Base-by-base conservation (phyloP, 2,329 filamentous ascomycete genomes). In the Cercospora sp. region DNA sequence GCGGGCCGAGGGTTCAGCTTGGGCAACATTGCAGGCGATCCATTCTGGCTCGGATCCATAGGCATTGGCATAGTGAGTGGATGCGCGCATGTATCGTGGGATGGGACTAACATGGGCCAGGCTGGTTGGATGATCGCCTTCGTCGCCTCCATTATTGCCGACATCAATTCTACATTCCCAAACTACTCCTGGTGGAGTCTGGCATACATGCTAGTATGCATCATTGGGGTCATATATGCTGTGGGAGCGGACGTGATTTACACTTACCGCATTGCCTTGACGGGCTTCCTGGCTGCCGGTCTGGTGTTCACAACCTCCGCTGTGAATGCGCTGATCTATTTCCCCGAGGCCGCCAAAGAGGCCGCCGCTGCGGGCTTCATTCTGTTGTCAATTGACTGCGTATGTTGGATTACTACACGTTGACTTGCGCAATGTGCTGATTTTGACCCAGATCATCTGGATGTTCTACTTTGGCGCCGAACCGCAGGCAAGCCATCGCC, bases 381-480 rank as follows among this genome's bases (percentile, higher is more conserved):
- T 70, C 85, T 99, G 63, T 85, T 98, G 58, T 94, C 93, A 67
- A 97, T 98, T 88, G 89, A 97, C 65, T 88, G 91, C 74, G 94
- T 97, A 87, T 77, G 92, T 84, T 30, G 12, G 4, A 13, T 10
- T 24, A 5, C 18, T 16, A 4, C 61, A 18, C 13, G 2, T 5
- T 3, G 18, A 32, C 13, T 30, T 26, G 5, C n/a, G 4, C 13
- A n/a, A 24, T 30, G 0, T 18, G 28, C 65, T 67, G 28, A 67
- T 53, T 62, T 55, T 16, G 26, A 28, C 49, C 57, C 74, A 97
- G 94, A 92, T 97, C 75, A 88, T 98, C 68, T 99, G 95, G 95
- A 97, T 97, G 74, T 97, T 98, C 82, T 98, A 98, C 85, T 99
- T 97, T 77, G 95, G 95, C 76, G 97, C 94, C 2, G 91, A 93